Percentiles rank a stretch among this genome's conserved stretches.
These are phyloP conservation scores for Eimeria necatrix DNA, from an alignment of 169 alveolate genomes.

Conservation along the genomic window DNA sequence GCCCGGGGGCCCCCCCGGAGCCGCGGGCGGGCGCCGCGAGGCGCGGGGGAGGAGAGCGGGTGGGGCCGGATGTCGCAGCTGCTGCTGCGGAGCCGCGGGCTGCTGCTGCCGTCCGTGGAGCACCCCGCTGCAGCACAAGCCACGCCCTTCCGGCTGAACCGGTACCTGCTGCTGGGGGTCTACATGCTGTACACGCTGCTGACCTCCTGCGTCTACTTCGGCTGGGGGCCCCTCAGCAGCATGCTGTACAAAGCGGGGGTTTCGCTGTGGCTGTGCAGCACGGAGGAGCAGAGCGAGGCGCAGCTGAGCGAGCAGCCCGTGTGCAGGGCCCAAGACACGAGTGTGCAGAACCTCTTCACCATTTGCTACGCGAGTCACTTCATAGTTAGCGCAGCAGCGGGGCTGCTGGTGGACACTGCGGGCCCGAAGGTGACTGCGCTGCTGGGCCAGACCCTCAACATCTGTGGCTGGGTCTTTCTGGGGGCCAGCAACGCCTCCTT, in stretches of 20 bases:
- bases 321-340: constrained; percentile 84
- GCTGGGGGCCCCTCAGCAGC: constrained; percentile 67
- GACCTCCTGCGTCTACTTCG: constrained; percentile 65
- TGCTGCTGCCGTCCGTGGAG: constrained; percentile 37
- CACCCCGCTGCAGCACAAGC: constrained; percentile 65
- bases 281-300: not conserved
- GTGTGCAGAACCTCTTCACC: constrained; percentile 84
- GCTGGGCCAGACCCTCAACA: constrained; percentile 82
- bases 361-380: constrained; percentile 80
- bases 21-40: too few relatives aligned
- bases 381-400: constrained; percentile 84
- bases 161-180: constrained; percentile 46
- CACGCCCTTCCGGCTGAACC: constrained; percentile 68
- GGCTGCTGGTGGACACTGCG: constrained; percentile 81
- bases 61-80: too few relatives aligned
- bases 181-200: constrained; percentile 6
- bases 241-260: constrained; percentile 50
- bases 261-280: not conserved
- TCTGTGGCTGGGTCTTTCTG: constrained; percentile 83
- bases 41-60: too few relatives aligned
- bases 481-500: not conserved
- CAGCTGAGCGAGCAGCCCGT: not conserved
- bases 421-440: constrained; percentile 85
- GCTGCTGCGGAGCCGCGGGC: too few relatives aligned
- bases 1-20: too few relatives aligned